Conservation (phyloP, 202 grass and related monocot species). For the Setaria viridis region DNA sequence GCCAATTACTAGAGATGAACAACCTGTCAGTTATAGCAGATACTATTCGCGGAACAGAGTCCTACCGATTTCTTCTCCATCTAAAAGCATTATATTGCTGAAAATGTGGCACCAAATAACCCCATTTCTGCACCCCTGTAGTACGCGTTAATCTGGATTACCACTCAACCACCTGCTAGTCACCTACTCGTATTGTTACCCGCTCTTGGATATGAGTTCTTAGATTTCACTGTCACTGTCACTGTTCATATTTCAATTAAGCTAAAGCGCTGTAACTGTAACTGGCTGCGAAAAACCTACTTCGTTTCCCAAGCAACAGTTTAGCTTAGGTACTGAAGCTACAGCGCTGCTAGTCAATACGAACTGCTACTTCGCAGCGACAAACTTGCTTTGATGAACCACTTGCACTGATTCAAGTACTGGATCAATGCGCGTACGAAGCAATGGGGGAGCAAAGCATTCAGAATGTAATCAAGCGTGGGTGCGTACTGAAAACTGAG, state of each 20-base stretch:
- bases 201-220: too few relatives aligned
- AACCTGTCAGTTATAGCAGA: too few relatives aligned
- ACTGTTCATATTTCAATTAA: not conserved
- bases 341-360: not conserved
- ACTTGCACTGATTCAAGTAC: not conserved
- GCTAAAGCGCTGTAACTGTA: not conserved
- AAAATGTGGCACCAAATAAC: too few relatives aligned
- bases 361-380: not conserved
- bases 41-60: not conserved
- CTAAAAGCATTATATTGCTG: too few relatives aligned
- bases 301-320: not conserved
- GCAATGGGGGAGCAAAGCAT: not conserved
- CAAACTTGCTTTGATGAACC: not conserved
- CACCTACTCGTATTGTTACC: too few relatives aligned
- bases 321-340: not conserved
- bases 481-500: not conserved
- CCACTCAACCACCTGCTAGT: too few relatives aligned
- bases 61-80: too few relatives aligned
- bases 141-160: too few relatives aligned
- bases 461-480: conserved; percentile 11
- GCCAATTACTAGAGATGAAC: not conserved
- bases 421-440: not conserved
- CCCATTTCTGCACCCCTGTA: too few relatives aligned
- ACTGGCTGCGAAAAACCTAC: not conserved
- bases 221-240: too few relatives aligned